A percentile compares a stretch with the other conserved stretches of the same genome.
Conservation (phyloP, 148 eudicot genomes). For the Rhododendron ovatum region DNA sequence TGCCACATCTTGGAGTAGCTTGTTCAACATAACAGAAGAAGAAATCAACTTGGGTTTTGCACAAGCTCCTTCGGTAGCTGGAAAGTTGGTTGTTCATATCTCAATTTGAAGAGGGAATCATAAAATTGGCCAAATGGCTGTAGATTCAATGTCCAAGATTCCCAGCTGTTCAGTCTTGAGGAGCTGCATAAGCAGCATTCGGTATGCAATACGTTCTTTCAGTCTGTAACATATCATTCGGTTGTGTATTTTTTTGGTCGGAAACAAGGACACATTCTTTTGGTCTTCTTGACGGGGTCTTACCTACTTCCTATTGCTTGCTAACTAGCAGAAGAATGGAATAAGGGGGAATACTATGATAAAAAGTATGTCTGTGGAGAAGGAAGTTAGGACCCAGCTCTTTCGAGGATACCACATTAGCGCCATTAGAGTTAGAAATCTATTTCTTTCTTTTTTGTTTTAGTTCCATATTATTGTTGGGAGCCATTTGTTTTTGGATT, state of each 20-base stretch:
- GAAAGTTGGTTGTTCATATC: constrained; percentile 20
- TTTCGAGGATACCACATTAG: constrained; percentile 6
- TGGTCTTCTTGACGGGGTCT: constrained; percentile 29
- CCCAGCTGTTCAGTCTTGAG: constrained; percentile 25
- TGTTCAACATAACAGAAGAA: constrained; percentile 14
- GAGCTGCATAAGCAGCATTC: constrained; percentile 28
- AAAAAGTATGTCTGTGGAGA: constrained; percentile 16
- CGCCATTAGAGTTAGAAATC: constrained; percentile 11
- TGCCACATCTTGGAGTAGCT: constrained; percentile 92
- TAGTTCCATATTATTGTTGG: not conserved
- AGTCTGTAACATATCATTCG: constrained; percentile 53
- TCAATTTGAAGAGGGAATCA: constrained; percentile 23
- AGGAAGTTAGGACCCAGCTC: constrained; percentile 9
- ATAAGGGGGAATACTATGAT: constrained; percentile 24
- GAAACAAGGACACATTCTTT: constrained; percentile 26
- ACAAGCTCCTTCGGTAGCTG: constrained; percentile 27
- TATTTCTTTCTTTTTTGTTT: not conserved
- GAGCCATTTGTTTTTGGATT: constrained; percentile 3
- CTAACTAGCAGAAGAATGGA: constrained; percentile 26
- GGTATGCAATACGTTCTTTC: constrained; percentile 54
- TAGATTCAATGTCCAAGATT: constrained; percentile 13
- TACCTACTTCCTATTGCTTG: not conserved
- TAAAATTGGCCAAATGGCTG: constrained; percentile 22
- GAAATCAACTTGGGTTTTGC: constrained; percentile 20
- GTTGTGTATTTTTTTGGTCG: constrained; percentile 40